Conservation (phyloP, 257 asterid species). For the Euphrasia confusa region DNA sequence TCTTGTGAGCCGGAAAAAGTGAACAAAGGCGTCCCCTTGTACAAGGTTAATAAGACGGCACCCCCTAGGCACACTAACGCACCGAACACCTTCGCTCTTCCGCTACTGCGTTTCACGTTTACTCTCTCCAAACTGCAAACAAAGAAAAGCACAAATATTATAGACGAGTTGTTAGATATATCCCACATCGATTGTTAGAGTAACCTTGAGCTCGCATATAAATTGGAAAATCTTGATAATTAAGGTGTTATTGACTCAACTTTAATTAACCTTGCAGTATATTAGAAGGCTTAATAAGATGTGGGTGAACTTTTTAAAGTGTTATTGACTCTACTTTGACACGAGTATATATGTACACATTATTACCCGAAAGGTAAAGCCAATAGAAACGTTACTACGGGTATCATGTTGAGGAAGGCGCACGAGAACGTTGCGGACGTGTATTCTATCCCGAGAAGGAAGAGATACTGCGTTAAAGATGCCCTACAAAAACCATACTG, state of each 20-base stretch:
- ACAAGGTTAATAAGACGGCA: slow-evolving; percentile 38
- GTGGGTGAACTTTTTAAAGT: no score
- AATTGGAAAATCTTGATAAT: no score
- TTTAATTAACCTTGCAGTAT: no score
- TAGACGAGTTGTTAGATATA: no score
- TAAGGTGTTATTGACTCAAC: no score
- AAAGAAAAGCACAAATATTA: no score
- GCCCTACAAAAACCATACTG: slow-evolving; percentile 42
- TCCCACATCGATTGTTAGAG: no score
- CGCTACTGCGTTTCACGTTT: slow-evolving; percentile 38
- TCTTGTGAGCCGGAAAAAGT: slow-evolving; percentile 29
- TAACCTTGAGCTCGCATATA: no score
- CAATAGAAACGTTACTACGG: slow-evolving; percentile 57
- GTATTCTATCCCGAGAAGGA: slow-evolving; percentile 64
- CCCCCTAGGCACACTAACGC: slow-evolving; percentile 62
- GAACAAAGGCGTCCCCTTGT: slow-evolving; percentile 53
- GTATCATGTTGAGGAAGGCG: slow-evolving; percentile 73
- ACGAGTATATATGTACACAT: no score
- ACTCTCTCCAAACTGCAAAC: slow-evolving; percentile 50
- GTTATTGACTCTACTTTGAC: no score
- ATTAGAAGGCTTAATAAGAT: no score
- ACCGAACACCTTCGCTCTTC: slow-evolving; percentile 56
- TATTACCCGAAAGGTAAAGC: slow-evolving; percentile 65
- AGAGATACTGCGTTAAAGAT: slow-evolving; percentile 55
- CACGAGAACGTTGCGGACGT: slow-evolving; percentile 79